Evolutionary conservation across 495 filamentous ascomycete genomes (phyloP).

Genomic region (Daldinia concentrica): DNA sequence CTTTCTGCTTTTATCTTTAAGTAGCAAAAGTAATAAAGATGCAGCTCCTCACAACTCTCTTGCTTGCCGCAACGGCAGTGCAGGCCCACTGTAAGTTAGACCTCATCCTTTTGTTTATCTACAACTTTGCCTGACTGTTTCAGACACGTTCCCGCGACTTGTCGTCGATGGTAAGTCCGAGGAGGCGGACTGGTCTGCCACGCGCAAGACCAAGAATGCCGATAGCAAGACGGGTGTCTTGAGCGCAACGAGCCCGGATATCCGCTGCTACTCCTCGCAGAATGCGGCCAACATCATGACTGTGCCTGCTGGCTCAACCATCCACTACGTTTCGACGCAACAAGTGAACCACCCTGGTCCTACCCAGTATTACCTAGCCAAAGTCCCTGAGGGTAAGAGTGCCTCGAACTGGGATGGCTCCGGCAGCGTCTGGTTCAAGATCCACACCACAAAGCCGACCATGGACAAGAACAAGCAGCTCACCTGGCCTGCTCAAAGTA

Average conservation of each 20-base stretch:
- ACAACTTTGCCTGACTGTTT: background rate
- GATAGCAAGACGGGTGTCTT: conserved; percentile 53
- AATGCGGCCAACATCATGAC: conserved; percentile 50
- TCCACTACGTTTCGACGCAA: conserved; percentile 58
- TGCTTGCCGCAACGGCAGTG: conserved; percentile 44
- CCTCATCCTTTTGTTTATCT: background rate
- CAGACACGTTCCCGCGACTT: conserved; percentile 54
- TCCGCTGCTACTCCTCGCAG: conserved; percentile 58
- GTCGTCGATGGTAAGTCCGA: conserved; percentile 53
- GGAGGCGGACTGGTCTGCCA: conserved; percentile 54
- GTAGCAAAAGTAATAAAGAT: conserved; percentile 28
- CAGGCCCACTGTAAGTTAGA: conserved; percentile 49
- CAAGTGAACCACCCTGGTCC: conserved; percentile 60
- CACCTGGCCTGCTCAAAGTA: conserved; percentile 54
- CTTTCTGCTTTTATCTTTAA: background rate
- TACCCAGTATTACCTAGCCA: conserved; percentile 59
- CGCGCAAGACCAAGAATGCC: conserved; percentile 53
- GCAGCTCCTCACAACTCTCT: conserved; percentile 40
- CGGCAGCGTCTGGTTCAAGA: conserved; percentile 62
- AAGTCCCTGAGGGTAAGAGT: conserved; percentile 54
- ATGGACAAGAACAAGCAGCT: conserved; percentile 53
- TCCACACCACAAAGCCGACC: conserved; percentile 54
- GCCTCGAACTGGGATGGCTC: conserved; percentile 59
- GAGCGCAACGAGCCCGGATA: conserved; percentile 52
- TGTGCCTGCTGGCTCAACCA: conserved; percentile 55